phyloP scores from a whole-genome alignment of 2,329 filamentous ascomycete species.

The Talaromyces sp. region DNA sequence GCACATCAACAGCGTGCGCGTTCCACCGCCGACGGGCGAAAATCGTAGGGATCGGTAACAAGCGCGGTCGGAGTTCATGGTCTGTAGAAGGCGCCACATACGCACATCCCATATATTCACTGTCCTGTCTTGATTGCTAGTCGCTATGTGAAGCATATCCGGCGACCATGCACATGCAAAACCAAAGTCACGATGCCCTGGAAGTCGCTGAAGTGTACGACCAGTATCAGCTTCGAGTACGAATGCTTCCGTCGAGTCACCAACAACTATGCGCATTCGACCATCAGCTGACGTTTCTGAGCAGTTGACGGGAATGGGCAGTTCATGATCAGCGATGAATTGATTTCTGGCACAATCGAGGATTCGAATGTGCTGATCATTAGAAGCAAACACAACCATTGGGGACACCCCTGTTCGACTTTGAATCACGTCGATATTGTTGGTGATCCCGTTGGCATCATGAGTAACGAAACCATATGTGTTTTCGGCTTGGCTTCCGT shows the following conservation, averaged over 20 bases:
- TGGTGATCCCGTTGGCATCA: constrained; percentile 56
- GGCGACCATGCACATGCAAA: constrained; percentile 50
- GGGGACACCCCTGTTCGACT: constrained; percentile 50
- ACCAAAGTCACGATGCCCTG: constrained; percentile 45
- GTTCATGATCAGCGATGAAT: constrained; percentile 39
- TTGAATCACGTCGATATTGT: constrained; percentile 56
- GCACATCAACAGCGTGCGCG: constrained; percentile 43
- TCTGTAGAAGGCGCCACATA: constrained; percentile 42
- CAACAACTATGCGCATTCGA: constrained; percentile 46
- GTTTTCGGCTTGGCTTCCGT: constrained; percentile 33
- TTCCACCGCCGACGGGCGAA: constrained; percentile 46
- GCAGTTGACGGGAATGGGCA: constrained; percentile 45
- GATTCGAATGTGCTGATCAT: constrained; percentile 55
- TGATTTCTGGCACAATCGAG: constrained; percentile 53
- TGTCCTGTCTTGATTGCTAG: constrained; percentile 48
- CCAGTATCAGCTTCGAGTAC: constrained; percentile 46
- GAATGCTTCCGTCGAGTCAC: constrained; percentile 44
- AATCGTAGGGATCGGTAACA: constrained; percentile 46
- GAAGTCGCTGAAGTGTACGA: constrained; percentile 38
- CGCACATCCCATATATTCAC: constrained; percentile 49
- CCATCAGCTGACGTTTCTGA: constrained; percentile 46
- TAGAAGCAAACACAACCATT: constrained; percentile 57
- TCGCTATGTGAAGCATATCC: constrained; percentile 49
- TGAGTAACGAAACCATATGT: constrained; percentile 51
- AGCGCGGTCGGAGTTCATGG: constrained; percentile 45